phyloP scores from a whole-genome alignment of 2,329 filamentous ascomycete genomes.

The Xylaria sp. region DNA sequence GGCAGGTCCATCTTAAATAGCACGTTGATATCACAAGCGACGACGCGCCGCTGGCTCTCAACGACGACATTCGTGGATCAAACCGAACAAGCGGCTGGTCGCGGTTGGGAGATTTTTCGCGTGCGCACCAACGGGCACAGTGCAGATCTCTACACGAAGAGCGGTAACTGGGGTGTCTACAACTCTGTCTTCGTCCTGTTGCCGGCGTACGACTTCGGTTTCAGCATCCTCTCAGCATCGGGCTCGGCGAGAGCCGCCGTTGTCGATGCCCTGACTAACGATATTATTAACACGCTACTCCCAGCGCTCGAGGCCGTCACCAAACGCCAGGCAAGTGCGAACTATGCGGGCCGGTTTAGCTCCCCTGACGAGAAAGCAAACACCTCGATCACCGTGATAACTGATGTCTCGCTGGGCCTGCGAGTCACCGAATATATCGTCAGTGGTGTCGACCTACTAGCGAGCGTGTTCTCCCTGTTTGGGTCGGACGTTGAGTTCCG shows the following conservation, averaged over 20 bases:
- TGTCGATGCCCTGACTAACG: background rate
- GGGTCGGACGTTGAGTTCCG: constrained; percentile 13
- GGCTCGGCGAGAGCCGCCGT: background rate
- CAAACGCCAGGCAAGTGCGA: constrained; percentile 7
- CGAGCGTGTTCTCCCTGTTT: constrained; percentile 15
- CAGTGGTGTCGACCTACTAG: constrained; percentile 11
- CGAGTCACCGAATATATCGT: constrained; percentile 15
- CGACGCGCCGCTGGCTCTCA: constrained; percentile 19
- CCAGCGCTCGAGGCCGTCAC: constrained; percentile 11
- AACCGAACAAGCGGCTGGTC: constrained; percentile 14
- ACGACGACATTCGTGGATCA: constrained; percentile 15
- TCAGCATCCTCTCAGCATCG: constrained; percentile 18
- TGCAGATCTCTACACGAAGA: constrained; percentile 16
- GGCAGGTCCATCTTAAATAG: constrained; percentile 18
- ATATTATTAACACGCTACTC: constrained; percentile 15
- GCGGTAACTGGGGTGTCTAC: constrained; percentile 22
- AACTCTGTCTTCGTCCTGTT: constrained; percentile 13
- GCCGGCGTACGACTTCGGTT: constrained; percentile 18
- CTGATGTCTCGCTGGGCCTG: constrained; percentile 5
- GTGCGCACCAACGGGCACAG: constrained; percentile 14
- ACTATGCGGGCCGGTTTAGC: constrained; percentile 13
- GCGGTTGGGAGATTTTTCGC: constrained; percentile 20
- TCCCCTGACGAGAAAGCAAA: constrained; percentile 2
- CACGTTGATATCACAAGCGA: constrained; percentile 8
- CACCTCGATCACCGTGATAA: constrained; percentile 5